Base-by-base conservation (phyloP, 2,329 filamentous ascomycete genomes). In the Trichoderma asperellum region DNA sequence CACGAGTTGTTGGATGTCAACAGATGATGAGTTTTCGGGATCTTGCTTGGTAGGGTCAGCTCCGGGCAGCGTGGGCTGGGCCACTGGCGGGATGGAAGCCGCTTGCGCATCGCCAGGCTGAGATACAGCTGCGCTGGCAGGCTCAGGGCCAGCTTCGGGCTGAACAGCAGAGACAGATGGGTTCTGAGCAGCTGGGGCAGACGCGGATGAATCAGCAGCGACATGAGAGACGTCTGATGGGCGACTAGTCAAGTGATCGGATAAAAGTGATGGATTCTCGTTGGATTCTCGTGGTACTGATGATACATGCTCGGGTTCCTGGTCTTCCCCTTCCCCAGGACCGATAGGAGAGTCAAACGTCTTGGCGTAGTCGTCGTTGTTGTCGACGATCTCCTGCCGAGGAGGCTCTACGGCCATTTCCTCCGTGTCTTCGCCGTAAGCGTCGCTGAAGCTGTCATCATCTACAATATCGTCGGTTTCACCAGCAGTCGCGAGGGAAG, bases 311-410 rank as follows among this genome's bases (percentile, higher is more conserved):
- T 76, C 78, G 72, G 73, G 72, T 71, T 76, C 75, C 75, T 79
- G 76, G 71, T 78, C 77, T 70, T 76, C 80, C 71, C 73, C 77
- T 71, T 79, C 76, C 68, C 80, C 77, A 58, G 76, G 73, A 57
- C 74, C 79, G 74, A 79, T 79, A 68, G 83, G 82, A 69, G 84
- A 85, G 77, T 85, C 82, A 81, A 85, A 84, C 47, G 80, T 83
- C 76, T 82, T 85, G 74, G 83, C 82, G 78, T 85, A 84, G 73
- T 85, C 83, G 80, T 85, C 83, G 76, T 79, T 81, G 77, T 76
- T 77, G 73, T 78, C 76, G 65, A 73, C 72, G 24, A 76, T 58
- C 40, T 80, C 76, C 62, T 76, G 76, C 68, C 74, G 56, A 34
- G 59, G 77, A 56, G 72, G 74, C 68, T 76, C 76, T 67, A 73